These are phyloP conservation scores for Beauveria medogensis DNA, from an alignment of 2,329 filamentous ascomycete species.

Conservation along the genomic window DNA sequence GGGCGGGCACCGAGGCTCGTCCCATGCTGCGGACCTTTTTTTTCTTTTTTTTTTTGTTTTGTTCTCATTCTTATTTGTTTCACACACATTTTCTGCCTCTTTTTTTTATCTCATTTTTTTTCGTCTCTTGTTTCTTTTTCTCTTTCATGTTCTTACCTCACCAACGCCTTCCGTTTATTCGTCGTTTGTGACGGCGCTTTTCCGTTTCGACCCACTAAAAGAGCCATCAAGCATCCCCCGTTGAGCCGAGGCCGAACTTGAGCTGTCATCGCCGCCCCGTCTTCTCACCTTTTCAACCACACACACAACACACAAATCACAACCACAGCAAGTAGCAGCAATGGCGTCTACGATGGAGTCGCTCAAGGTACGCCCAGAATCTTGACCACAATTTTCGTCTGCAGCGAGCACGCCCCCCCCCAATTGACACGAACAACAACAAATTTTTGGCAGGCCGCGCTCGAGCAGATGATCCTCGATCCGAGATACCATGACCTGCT, in stretches of 20 bases:
- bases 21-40: background rate
- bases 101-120: background rate
- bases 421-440: background rate
- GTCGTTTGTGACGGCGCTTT: too few relatives aligned
- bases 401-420: background rate
- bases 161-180: too few relatives aligned
- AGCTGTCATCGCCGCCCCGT: too few relatives aligned
- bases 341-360: constrained; percentile 22
- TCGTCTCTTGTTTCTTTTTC: background rate
- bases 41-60: background rate
- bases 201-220: too few relatives aligned
- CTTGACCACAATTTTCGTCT: background rate
- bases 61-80: background rate
- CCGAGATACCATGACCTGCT: constrained; percentile 79
- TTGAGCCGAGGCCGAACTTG: too few relatives aligned
- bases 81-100: background rate
- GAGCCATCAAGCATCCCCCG: too few relatives aligned
- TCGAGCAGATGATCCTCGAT: constrained; percentile 73
- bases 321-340: constrained; percentile 4
- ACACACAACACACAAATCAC: background rate
- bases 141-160: background rate
- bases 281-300: too few relatives aligned
- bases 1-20: background rate
- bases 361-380: constrained; percentile 21
- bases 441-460: constrained; percentile 44